A percentile compares a stretch with the other conserved stretches of the same genome.
Conservation (phyloP, 192 early-diverging fungal species). For the Linnemannia zychae region DNA sequence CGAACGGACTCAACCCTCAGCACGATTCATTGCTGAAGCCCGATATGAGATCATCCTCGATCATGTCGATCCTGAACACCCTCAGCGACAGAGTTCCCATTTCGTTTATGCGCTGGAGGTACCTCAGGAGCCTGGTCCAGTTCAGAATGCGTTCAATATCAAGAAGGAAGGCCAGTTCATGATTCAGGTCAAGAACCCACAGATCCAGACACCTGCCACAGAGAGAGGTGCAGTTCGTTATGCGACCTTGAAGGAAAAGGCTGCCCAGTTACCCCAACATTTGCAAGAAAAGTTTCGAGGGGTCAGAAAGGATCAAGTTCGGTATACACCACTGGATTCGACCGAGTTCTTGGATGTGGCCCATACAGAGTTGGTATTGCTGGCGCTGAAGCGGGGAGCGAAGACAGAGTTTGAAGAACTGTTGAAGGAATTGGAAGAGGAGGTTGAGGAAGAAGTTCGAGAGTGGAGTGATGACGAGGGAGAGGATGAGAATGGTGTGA, state of each 20-base stretch:
- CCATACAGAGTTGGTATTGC: conserved; percentile 11
- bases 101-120: conserved; percentile 28
- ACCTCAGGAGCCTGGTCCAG: conserved; percentile 7
- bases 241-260: conserved; percentile 14
- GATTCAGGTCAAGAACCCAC: conserved; percentile 35
- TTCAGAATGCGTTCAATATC: conserved; percentile 22
- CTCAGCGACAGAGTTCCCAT: conserved; percentile 3
- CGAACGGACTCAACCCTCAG: conserved; percentile 20
- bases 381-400: conserved; percentile 13
- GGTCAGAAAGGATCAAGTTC: conserved; percentile 22
- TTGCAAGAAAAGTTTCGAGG: conserved; percentile 28
- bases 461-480: background rate
- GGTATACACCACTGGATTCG: conserved; percentile 17
- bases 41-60: conserved; percentile 23
- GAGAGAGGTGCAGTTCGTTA: conserved; percentile 11
- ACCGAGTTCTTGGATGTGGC: conserved; percentile 16
- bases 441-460: conserved; percentile 8
- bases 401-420: conserved; percentile 22
- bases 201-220: conserved; percentile 23
- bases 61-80: background rate
- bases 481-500: background rate
- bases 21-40: conserved; percentile 24
- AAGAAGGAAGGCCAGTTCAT: conserved; percentile 21
- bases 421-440: conserved; percentile 9
- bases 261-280: conserved; percentile 27